Evolutionary conservation across 352 stramenopile genomes (phyloP), one percentile per base, ranked within the genome.

Genomic region (Phytopythium boreale): DNA sequence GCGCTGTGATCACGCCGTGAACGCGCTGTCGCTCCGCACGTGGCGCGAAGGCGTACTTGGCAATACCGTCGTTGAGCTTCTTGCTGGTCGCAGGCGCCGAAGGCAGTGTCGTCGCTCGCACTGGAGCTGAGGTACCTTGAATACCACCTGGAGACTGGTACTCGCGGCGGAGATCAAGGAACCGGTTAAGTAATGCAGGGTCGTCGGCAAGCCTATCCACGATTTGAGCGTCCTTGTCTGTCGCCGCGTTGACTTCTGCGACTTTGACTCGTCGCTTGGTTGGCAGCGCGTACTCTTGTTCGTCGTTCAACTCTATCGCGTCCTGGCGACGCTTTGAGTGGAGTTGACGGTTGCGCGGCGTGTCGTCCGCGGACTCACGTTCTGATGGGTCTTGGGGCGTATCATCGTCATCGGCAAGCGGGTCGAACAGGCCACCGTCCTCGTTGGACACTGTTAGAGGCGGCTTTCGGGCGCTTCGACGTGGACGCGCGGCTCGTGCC

Each of bases 1-100:
- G 14, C 27, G 51, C 26, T 7, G 52, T 50, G 26, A 53, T 43
- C 24, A 50, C 7, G 14, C 41, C 29, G 29, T 34, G 29, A 34
- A 34, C 29, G 29, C 29, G 29, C 29, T 31, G 24, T 43, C 62
- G 52, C 9, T 44, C 49, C 6, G 22, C 44, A 1, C 26, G 55
- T 4, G 61, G 61, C 9, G 55, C 31, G 41, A 62, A 66, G 24
- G 61, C 26, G 53, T 51, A 58, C 24, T 66, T 66, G 29, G 9
- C 39, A 50, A 6, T 57, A 24, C 29, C 37, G 10, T 43, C 37
- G 37, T 12, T 19, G 10, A 8, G 37, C 37, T 43, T 43, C 11
- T 43, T 43, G 37, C 37, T 43, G 37, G 10, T 43, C 10, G 11
- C 10, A 12, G 37, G 4, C 10, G 11, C 2, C 37, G 10, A 17